Percentiles rank a stretch among this genome's conserved stretches.
Conservation (phyloP, 768 basidiomycete genomes). For the Coprinopsis sp. region DNA sequence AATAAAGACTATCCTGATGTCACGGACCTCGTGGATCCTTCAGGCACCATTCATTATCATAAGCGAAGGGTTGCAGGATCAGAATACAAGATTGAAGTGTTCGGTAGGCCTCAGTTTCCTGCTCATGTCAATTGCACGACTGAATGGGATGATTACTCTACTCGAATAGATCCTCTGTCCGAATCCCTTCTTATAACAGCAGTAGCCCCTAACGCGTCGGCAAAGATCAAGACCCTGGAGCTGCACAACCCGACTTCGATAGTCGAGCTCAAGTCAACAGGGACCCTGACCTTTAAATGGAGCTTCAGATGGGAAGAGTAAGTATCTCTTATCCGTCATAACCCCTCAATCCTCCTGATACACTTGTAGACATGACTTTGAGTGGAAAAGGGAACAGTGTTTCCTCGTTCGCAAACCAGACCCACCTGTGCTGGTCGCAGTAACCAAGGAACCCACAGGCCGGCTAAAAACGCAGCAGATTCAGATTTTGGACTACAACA, state of each 20-base stretch:
- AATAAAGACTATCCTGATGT: constrained; percentile 55
- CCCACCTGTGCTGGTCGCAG: constrained; percentile 78
- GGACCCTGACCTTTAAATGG: constrained; percentile 74
- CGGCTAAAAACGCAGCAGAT: constrained; percentile 59
- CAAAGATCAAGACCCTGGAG: constrained; percentile 71
- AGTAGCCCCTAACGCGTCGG: constrained; percentile 56
- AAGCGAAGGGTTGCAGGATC: constrained; percentile 56
- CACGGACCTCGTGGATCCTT: constrained; percentile 65
- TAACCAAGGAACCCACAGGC: constrained; percentile 72
- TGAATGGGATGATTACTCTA: too few species aligned
- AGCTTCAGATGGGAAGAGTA: constrained; percentile 80
- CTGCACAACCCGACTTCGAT: constrained; percentile 67
- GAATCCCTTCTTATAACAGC: constrained; percentile 68
- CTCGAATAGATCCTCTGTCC: constrained; percentile 59
- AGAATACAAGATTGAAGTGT: constrained; percentile 62
- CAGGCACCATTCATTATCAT: constrained; percentile 63
- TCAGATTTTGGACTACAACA: constrained; percentile 82
- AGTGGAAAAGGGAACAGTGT: constrained; percentile 84
- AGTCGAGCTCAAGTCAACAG: constrained; percentile 71
- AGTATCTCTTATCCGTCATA: constrained; percentile 25
- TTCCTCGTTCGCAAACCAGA: constrained; percentile 82
- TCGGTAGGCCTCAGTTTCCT: constrained; percentile 42
- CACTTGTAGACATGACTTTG: constrained; percentile 63
- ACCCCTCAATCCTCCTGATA: not conserved
- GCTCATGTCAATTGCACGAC: too few species aligned